phyloP scores from a whole-genome alignment of 2,329 filamentous ascomycete species.

The Colletotrichum liriopes region DNA sequence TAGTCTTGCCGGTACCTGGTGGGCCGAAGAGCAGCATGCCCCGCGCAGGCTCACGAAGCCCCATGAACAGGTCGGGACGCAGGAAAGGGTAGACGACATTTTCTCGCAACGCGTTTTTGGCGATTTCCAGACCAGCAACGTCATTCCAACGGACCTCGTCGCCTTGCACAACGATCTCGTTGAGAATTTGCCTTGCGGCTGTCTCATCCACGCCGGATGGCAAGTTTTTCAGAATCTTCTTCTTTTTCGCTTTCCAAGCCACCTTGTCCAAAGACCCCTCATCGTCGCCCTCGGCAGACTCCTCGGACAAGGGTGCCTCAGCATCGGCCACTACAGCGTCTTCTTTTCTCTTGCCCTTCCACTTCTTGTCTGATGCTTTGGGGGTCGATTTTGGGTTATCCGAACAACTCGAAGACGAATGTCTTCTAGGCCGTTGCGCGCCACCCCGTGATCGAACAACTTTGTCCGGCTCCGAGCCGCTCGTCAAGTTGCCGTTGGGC shows the following conservation, averaged over 20 bases:
- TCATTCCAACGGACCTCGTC: slow-evolving; percentile 97
- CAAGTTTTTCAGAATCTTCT: slow-evolving; percentile 80
- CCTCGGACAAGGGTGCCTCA: slow-evolving; percentile 64
- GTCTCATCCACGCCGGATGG: slow-evolving; percentile 86
- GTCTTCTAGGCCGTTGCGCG: neutral
- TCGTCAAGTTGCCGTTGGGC: slow-evolving; percentile 12
- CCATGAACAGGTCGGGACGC: slow-evolving; percentile 95
- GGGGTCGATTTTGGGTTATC: neutral
- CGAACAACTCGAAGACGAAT: slow-evolving; percentile 31
- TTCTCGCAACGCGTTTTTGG: slow-evolving; percentile 93
- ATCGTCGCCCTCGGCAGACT: slow-evolving; percentile 54
- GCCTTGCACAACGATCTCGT: slow-evolving; percentile 94
- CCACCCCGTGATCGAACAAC: slow-evolving; percentile 3
- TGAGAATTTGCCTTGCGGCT: slow-evolving; percentile 92
- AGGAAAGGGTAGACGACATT: slow-evolving; percentile 98
- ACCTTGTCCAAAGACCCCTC: slow-evolving; percentile 59
- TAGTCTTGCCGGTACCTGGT: slow-evolving; percentile 98
- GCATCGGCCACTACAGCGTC: slow-evolving; percentile 58
- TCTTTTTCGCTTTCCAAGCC: slow-evolving; percentile 75
- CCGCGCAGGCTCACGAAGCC: slow-evolving; percentile 90
- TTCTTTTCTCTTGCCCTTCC: slow-evolving; percentile 51
- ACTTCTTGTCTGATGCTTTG: slow-evolving; percentile 5
- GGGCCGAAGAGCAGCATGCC: slow-evolving; percentile 98
- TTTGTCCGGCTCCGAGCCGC: slow-evolving; percentile 31
- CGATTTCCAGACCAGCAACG: slow-evolving; percentile 89